Conservation (phyloP, 202 grass and related monocot species). For the Hordeum pubiflorum region DNA sequence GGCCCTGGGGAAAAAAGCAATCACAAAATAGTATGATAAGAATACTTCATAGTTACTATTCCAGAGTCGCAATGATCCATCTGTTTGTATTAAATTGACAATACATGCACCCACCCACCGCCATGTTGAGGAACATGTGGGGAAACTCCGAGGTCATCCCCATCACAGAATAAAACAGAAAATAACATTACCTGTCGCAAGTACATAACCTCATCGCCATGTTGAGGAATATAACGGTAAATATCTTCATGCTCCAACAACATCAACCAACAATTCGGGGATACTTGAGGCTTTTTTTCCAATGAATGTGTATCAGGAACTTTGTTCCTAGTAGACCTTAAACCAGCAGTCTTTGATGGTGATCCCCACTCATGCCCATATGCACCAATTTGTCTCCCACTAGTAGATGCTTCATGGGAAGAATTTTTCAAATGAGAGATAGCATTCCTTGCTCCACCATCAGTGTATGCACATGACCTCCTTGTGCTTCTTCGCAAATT, state of each 20-base stretch:
- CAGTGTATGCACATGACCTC: constrained; percentile 26
- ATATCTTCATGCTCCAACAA: constrained; percentile 86
- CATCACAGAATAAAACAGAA: constrained; percentile 19
- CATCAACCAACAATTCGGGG: constrained; percentile 80
- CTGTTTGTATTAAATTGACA: constrained; percentile 2
- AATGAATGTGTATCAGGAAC: constrained; percentile 41
- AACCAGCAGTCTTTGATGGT: constrained; percentile 53
- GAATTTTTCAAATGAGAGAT: constrained; percentile 43
- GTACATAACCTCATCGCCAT: constrained; percentile 82
- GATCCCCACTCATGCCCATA: constrained; percentile 41
- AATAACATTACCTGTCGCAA: constrained; percentile 69
- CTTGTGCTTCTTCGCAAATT: constrained; percentile 47
- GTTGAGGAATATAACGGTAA: constrained; percentile 94
- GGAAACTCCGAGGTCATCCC: background rate
- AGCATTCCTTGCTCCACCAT: constrained; percentile 23
- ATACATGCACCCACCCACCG: background rate
- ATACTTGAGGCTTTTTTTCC: constrained; percentile 42
- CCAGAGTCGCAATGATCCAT: background rate
- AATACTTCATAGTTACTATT: constrained; percentile 12
- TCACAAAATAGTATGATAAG: constrained; percentile 21
- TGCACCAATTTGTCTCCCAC: constrained; percentile 44
- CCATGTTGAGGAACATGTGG: background rate
- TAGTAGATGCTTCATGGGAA: constrained; percentile 69
- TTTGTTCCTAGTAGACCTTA: constrained; percentile 78
- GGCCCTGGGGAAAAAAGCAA: constrained; percentile 55